A percentile compares a stretch with the other conserved stretches of the same genome.
Evolutionary conservation across 2,329 filamentous ascomycete species (phyloP).

Genomic region (Aspergillus costaricaensis): DNA sequence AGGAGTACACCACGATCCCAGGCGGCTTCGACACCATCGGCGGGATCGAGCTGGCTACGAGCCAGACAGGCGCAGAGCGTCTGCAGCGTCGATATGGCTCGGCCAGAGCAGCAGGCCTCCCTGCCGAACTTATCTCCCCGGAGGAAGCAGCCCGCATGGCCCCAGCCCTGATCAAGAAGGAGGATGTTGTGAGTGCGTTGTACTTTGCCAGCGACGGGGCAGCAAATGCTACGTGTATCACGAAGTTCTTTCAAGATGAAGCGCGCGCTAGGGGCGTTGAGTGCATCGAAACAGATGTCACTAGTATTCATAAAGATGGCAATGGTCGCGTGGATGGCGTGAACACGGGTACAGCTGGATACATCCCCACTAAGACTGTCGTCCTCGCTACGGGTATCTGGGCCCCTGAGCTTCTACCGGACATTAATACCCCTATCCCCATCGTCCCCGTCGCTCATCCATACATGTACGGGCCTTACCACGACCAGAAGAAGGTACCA

Average conservation of each 20-base stretch:
- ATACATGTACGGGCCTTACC: slow-evolving; percentile 33
- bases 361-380: slow-evolving; percentile 18
- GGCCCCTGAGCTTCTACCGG: slow-evolving; percentile 24
- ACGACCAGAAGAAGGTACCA: slow-evolving; percentile 20
- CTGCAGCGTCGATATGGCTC: slow-evolving; percentile 21
- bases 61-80: slow-evolving; percentile 19
- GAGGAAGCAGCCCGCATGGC: slow-evolving; percentile 26
- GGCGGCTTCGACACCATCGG: slow-evolving; percentile 31
- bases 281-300: slow-evolving; percentile 26
- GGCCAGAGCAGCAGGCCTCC: slow-evolving; percentile 26
- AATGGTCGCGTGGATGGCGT: slow-evolving; percentile 22
- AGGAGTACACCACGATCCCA: slow-evolving; percentile 31
- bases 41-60: slow-evolving; percentile 30
- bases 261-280: slow-evolving; percentile 24
- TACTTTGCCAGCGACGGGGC: slow-evolving; percentile 32
- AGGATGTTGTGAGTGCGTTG: slow-evolving; percentile 20
- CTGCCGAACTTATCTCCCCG: slow-evolving; percentile 27
- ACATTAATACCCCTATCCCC: slow-evolving; percentile 30
- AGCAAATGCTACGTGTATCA: slow-evolving; percentile 28
- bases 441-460: slow-evolving; percentile 39
- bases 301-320: slow-evolving; percentile 15
- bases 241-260: slow-evolving; percentile 27
- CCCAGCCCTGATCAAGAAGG: slow-evolving; percentile 31
- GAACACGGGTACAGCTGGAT: slow-evolving; percentile 17
- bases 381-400: slow-evolving; percentile 36